These are phyloP conservation scores for Paraconiothyrium brasiliense DNA, from an alignment of 2,329 filamentous ascomycete species.

Conservation along the genomic window DNA sequence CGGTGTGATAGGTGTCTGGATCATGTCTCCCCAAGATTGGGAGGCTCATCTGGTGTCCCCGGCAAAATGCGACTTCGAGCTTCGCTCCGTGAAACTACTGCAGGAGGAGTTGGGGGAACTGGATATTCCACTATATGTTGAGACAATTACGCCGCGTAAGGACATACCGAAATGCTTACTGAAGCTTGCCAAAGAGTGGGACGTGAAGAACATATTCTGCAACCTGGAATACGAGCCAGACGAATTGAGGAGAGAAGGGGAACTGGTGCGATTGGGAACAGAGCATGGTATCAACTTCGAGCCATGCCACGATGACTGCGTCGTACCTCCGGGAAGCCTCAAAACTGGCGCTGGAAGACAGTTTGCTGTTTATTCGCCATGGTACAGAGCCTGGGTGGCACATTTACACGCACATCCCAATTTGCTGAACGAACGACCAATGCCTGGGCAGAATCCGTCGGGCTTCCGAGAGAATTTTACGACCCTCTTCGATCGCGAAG, in stretches of 20 bases:
- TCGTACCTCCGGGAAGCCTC: constrained; percentile 78
- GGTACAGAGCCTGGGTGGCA: constrained; percentile 79
- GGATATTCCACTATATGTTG: constrained; percentile 80
- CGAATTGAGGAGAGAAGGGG: constrained; percentile 80
- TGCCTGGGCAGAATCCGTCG: constrained; percentile 65
- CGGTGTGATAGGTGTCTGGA: constrained; percentile 78
- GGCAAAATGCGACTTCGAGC: constrained; percentile 79
- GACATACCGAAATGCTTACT: constrained; percentile 69
- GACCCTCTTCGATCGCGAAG: constrained; percentile 40
- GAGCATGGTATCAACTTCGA: constrained; percentile 73
- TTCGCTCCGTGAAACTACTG: constrained; percentile 75
- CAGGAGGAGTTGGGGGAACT: constrained; percentile 72
- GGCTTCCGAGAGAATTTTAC: constrained; percentile 59
- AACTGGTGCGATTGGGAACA: constrained; percentile 68
- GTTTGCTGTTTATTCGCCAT: constrained; percentile 85
- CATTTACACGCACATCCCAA: constrained; percentile 76
- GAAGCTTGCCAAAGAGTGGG: constrained; percentile 75
- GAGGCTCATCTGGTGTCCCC: constrained; percentile 80
- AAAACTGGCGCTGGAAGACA: constrained; percentile 75
- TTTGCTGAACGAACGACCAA: constrained; percentile 69
- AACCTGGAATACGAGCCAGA: constrained; percentile 95
- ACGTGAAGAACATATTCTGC: constrained; percentile 76
- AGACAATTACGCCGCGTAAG: constrained; percentile 73
- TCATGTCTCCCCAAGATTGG: constrained; percentile 84
- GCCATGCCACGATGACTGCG: constrained; percentile 82